Evolutionary conservation across 176 grass and related monocot species (phyloP), one percentile per base, ranked within the genome.

Genomic region (Typha latifolia): DNA sequence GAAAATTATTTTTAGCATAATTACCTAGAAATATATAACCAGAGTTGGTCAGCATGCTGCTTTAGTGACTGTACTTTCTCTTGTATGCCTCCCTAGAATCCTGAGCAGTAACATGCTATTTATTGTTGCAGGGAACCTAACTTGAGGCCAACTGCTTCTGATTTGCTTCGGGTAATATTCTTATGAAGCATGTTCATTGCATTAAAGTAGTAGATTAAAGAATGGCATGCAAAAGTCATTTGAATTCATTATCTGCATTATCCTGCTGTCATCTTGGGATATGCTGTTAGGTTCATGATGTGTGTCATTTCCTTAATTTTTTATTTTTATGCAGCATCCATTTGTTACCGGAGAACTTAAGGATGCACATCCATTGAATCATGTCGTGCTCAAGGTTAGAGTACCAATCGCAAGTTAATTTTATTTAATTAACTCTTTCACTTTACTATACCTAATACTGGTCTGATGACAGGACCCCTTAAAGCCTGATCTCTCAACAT

Each of bases 311-410:
- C 72, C 52, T 72, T 75, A 82, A 78, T 69, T 43, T 43, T 43
- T 29, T 29, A 48, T 69, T 74, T 80, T 70, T 19, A 75, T 79
- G 57, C 76, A 99, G 94, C 94, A 99, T 77, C 83, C 89, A 37
- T 99, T 99, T 81, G 89, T 99, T 74, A 93, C 89, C 19, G 86
- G 84, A 77, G 81, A 99, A 72, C 63, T 73, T 16, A 68, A 72
- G 3, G 66, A 87, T 34, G 48, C 53, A 7, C 83, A 84, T 56
- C 67, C 69, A 70, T 68, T 74, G 52, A 82, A 82, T 75, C 75
- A 19, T 14, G 32, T 71, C 66, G 29, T 52, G 68, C 64, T 69
- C 61, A 77, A 82, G 83, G 94, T 99, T 62, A 75, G 52, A 78
- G 5, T 47, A 66, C 69, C 51, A 49, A 27, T 78, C 74, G 26